Evolutionary conservation across 768 basidiomycete genomes (phyloP).

Genomic region (Pulveroboletus sp.): DNA sequence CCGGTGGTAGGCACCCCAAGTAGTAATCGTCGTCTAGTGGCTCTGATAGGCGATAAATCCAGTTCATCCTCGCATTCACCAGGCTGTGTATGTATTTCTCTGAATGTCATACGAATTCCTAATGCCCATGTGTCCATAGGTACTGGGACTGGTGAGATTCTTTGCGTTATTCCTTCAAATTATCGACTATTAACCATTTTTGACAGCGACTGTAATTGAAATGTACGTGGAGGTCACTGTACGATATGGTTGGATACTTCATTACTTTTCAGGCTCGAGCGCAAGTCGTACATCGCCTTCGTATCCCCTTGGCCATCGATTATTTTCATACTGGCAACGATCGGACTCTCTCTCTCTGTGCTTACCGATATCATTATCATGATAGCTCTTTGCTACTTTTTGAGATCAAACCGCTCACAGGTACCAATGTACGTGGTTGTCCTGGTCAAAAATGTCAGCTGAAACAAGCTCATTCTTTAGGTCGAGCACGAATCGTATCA

Average conservation of each 20-base stretch:
- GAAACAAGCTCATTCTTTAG: not conserved
- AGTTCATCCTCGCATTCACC: conserved; percentile 15
- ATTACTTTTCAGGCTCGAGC: conserved; percentile 8
- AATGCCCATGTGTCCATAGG: conserved; percentile 2
- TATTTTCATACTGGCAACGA: not conserved
- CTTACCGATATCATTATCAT: conserved; percentile 45
- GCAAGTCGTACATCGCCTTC: conserved; percentile 8
- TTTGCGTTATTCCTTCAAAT: not conserved
- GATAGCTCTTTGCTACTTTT: conserved; percentile 37
- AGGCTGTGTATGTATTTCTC: conserved; percentile 15
- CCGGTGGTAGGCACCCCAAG: conserved; percentile 10
- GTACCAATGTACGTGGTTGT: conserved; percentile 31
- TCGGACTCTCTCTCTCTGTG: conserved; percentile 42
- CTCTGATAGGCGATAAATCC: not conserved
- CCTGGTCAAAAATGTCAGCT: not conserved
- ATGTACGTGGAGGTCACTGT: conserved; percentile 11
- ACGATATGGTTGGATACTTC: not conserved
- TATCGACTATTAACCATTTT: not conserved
- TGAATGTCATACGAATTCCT: not conserved
- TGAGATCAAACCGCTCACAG: conserved; percentile 35
- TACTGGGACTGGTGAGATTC: conserved; percentile 17
- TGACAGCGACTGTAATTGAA: conserved; percentile 16
- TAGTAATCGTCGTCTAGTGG: not conserved
- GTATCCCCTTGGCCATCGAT: conserved; percentile 3
- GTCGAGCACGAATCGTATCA: conserved; percentile 19